Percentiles rank a stretch among this genome's conserved stretches.
These are phyloP conservation scores for Spongiforma sp. DNA, from an alignment of 1,284 basidiomycete species.

Conservation along the genomic window DNA sequence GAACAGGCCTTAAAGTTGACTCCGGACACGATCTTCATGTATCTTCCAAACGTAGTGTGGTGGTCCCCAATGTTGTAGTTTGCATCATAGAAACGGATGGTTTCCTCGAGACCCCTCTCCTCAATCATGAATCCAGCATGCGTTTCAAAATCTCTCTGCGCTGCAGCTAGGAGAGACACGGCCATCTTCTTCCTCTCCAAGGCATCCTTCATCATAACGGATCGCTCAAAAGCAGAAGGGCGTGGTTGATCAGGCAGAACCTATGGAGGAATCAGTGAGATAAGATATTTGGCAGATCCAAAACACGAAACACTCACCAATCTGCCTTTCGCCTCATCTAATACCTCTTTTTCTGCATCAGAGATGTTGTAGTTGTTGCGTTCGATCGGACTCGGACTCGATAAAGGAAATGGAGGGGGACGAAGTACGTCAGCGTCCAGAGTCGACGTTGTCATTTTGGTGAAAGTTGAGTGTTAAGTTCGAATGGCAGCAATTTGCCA, in stretches of 20 bases:
- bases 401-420: background rate
- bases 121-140: background rate
- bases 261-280: background rate
- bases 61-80: too few species aligned
- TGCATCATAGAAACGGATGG: too few species aligned
- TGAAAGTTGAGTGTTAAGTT: too few species aligned
- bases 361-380: background rate
- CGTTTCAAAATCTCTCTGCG: background rate
- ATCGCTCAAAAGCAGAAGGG: background rate
- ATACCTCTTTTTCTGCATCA: background rate
- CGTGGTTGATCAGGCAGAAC: background rate
- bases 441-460: too few species aligned
- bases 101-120: too few species aligned
- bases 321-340: background rate
- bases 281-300: background rate
- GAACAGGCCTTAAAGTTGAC: too few species aligned
- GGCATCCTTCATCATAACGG: background rate
- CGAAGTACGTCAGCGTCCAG: too few species aligned
- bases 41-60: too few species aligned
- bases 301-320: background rate
- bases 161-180: background rate
- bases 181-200: background rate
- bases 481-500: too few species aligned
- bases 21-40: too few species aligned
- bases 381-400: background rate